phyloP scores from a whole-genome alignment of 2,329 filamentous ascomycete genomes.

The Ceratocystis papillata region DNA sequence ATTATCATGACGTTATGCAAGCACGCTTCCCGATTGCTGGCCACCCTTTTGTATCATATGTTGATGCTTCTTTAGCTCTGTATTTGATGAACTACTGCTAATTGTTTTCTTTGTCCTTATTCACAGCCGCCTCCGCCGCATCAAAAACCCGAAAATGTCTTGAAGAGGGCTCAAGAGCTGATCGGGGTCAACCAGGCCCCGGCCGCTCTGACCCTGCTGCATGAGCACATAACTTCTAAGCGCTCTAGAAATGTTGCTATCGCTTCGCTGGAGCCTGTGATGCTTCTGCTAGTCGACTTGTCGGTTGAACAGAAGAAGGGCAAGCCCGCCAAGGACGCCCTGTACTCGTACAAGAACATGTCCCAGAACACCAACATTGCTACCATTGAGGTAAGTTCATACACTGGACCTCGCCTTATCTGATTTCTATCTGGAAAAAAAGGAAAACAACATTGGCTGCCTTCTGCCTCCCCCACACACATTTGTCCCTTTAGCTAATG shows the following conservation, averaged over 20 bases:
- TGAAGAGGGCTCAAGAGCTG: constrained; percentile 96
- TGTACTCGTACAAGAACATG: constrained; percentile 99
- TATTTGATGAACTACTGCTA: constrained; percentile 7
- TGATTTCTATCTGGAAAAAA: not conserved
- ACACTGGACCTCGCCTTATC: not conserved
- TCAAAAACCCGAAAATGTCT: constrained; percentile 97
- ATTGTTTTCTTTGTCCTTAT: constrained; percentile 20
- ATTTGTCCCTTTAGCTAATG: not conserved
- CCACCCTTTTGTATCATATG: no score
- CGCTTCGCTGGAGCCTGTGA: constrained; percentile 90
- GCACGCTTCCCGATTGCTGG: no score
- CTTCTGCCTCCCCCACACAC: not conserved
- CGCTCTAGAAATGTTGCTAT: constrained; percentile 95
- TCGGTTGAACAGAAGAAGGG: constrained; percentile 97
- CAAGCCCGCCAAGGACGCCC: constrained; percentile 94
- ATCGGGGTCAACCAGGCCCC: constrained; percentile 92
- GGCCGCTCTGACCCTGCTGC: constrained; percentile 85
- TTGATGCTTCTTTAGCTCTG: not conserved
- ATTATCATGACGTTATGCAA: no score
- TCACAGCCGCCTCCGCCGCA: constrained; percentile 83
- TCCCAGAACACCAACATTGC: constrained; percentile 97
- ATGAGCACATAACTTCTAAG: constrained; percentile 99
- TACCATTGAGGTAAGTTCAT: constrained; percentile 66
- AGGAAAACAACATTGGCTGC: not conserved
- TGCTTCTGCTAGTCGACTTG: constrained; percentile 93